Evolutionary conservation across 345 rosid genomes (phyloP), one percentile per base, ranked within the genome.

Genomic region (Reutealis trisperma): DNA sequence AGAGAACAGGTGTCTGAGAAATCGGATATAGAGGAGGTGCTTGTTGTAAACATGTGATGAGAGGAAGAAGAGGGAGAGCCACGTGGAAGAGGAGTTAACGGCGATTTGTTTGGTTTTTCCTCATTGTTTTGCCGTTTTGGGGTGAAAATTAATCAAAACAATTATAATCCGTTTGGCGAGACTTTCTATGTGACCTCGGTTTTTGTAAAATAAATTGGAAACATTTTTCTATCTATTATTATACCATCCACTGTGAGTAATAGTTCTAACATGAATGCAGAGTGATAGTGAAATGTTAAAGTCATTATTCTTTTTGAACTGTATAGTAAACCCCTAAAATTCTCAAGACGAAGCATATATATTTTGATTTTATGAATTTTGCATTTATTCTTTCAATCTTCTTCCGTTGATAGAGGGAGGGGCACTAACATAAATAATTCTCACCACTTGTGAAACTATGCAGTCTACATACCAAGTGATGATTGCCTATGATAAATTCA

Each of bases 41-140:
- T 21, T 25, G 2, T 44, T 58, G 62, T 18, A 14, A 37, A 37
- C 41, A 32, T 19, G 73, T 37, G 5, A 37, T 37, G 51, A 57
- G 24, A 67, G 63, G 69, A 47, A 32, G 32, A 22, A 54, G 58
- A 54, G 58, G 19, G 27, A 58, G 30, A 45, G 59, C 47, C 74
- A 75, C 75, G 41, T 65, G 72, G 76, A 57, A 9, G 21, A 70
- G 74, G n/a, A 63, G 41, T 30, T 61, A 68, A 61, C 61, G 42
- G 68, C n/a, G 22, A 47, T 58, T 76, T 27, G 67, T 30, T 71
- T 10, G 61, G 70, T 62, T 61, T 66, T 27, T 47, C 34, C 37
- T 45, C 72, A 25, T 13, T 8, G 4, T 27, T 25, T 13, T 51
- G 22, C 22, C 52, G 13, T 18, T 27, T 18, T 19, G n/a, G 51